Conservation (phyloP, 371 early-diverging fungal species). For the Mortierella sp. region DNA sequence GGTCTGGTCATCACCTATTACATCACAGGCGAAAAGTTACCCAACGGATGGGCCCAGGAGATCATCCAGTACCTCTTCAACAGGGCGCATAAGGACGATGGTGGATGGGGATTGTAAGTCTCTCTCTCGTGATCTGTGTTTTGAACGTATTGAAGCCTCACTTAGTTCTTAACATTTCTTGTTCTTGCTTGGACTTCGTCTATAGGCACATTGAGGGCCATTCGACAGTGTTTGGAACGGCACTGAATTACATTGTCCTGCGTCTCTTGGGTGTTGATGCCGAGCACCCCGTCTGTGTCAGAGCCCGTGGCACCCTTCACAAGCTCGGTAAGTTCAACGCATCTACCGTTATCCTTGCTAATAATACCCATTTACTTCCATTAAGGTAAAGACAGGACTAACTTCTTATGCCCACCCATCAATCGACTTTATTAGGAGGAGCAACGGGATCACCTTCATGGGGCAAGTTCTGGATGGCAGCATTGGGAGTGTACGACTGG, state of each 20-base stretch:
- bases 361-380: no score
- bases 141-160: not conserved
- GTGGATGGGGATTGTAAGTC: conserved; percentile 94
- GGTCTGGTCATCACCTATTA: conserved; percentile 91
- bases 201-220: conserved; percentile 91
- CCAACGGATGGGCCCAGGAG: conserved; percentile 77
- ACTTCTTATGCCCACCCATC: no score
- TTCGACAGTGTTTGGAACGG: conserved; percentile 96
- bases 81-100: conserved; percentile 85
- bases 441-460: conserved; percentile 92
- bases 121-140: no score
- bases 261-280: conserved; percentile 91
- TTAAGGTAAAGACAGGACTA: no score
- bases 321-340: conserved; percentile 68
- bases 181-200: not conserved
- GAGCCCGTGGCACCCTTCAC: conserved; percentile 89
- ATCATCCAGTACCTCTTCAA: conserved; percentile 91
- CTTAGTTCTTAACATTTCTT: not conserved
- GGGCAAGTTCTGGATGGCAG: conserved; percentile 97
- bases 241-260: conserved; percentile 92
- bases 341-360: no score
- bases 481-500: conserved; percentile 94
- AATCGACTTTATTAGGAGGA: no score
- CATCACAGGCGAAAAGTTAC: conserved; percentile 79
- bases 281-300: conserved; percentile 89